These are phyloP conservation scores for Talaromyces sp. DNA, from an alignment of 2,329 filamentous ascomycete species.

Conservation along the genomic window DNA sequence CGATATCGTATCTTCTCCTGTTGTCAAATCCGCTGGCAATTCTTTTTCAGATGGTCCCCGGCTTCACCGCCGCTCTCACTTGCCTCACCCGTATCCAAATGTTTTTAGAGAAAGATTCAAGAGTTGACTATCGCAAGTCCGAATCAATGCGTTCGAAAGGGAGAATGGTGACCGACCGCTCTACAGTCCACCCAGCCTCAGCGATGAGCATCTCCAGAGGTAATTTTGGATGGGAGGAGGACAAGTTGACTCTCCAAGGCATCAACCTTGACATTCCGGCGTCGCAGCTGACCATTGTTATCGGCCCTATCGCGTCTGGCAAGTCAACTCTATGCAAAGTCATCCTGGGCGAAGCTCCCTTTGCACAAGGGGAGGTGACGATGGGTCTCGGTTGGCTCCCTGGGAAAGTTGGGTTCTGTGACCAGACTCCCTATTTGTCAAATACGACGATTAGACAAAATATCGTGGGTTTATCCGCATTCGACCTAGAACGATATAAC, in stretches of 20 bases:
- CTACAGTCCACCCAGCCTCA: neutral
- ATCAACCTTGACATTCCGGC: slow-evolving; percentile 1
- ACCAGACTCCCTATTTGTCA: slow-evolving; percentile 25
- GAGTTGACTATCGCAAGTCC: slow-evolving; percentile 2
- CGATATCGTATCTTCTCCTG: slow-evolving; percentile 3
- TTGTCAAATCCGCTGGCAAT: slow-evolving; percentile 1
- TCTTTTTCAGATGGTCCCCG: slow-evolving; percentile 4
- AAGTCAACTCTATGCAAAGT: slow-evolving; percentile 6
- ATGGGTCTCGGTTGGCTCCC: neutral
- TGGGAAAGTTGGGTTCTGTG: slow-evolving; percentile 33
- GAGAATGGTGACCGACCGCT: neutral
- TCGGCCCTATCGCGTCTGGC: slow-evolving; percentile 3
- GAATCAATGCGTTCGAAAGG: neutral
- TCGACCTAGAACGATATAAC: slow-evolving; percentile 23
- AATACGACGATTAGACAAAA: slow-evolving; percentile 28
- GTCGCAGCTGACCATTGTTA: slow-evolving; percentile 2
- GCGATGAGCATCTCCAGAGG: slow-evolving; percentile 3
- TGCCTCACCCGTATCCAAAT: slow-evolving; percentile 4
- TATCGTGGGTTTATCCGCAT: slow-evolving; percentile 22
- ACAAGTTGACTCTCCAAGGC: neutral
- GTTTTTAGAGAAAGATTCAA: slow-evolving; percentile 3
- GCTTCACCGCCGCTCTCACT: neutral
- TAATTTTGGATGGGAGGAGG: slow-evolving; percentile 5
- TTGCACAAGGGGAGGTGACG: slow-evolving; percentile 2
- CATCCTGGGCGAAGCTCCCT: neutral